phyloP scores from a whole-genome alignment of 768 basidiomycete genomes.

The Pilatotrama ljubarskyi region DNA sequence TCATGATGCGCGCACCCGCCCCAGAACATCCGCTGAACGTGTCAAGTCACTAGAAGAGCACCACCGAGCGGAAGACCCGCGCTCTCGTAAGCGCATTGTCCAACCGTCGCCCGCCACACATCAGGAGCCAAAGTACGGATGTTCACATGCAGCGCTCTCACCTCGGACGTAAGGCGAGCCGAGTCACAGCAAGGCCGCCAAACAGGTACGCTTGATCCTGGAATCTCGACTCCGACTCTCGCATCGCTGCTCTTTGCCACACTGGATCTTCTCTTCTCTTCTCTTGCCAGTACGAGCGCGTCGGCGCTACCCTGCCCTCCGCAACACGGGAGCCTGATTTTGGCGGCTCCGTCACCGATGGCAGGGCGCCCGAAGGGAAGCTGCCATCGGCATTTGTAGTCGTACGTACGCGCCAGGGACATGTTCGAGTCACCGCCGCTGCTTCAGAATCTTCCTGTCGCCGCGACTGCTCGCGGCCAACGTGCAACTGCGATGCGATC shows the following conservation, averaged over 20 bases:
- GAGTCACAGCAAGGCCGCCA: not conserved
- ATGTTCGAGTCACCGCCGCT: not conserved
- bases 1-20: too few relatives aligned
- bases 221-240: conserved; percentile 3
- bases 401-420: too few relatives aligned
- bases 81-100: too few relatives aligned
- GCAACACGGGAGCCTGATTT: not conserved
- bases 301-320: not conserved
- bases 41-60: too few relatives aligned
- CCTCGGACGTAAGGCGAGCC: not conserved
- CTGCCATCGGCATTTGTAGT: not conserved
- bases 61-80: too few relatives aligned
- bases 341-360: not conserved
- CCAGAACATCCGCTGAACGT: too few relatives aligned
- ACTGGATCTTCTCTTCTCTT: not conserved
- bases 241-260: not conserved
- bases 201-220: conserved; percentile 2
- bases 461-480: not conserved
- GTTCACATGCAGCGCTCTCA: not conserved
- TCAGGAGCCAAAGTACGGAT: not conserved
- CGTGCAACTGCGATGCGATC: not conserved
- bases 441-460: not conserved
- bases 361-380: too few relatives aligned
- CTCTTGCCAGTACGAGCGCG: not conserved
- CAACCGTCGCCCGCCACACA: not conserved